A percentile compares a stretch with the other conserved stretches of the same genome.
These are phyloP conservation scores for Fusarium camptoceras DNA, from an alignment of 2,329 filamentous ascomycete genomes.

Conservation along the genomic window DNA sequence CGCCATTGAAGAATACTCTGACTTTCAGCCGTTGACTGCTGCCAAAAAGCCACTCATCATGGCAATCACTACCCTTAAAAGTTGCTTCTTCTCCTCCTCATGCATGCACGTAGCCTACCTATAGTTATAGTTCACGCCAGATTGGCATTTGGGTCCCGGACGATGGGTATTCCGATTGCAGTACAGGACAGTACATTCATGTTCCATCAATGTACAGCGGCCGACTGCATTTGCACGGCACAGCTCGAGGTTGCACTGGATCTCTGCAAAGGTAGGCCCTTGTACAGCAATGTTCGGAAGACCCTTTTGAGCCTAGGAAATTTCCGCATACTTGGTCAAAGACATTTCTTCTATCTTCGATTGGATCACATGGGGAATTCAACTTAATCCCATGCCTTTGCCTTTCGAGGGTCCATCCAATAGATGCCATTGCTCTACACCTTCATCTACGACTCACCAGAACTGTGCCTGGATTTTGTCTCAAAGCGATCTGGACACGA, in stretches of 20 bases:
- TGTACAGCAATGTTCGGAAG: not conserved
- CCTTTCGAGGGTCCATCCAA: constrained; percentile 25
- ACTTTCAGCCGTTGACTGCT: not conserved
- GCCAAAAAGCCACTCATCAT: constrained; percentile 22
- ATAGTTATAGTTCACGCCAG: constrained; percentile 2
- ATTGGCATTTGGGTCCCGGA: constrained; percentile 14
- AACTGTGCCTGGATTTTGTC: constrained; percentile 24
- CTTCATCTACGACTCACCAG: not conserved
- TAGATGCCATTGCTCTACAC: constrained; percentile 15
- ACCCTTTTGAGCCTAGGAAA: constrained; percentile 29
- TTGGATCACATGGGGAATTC: constrained; percentile 31
- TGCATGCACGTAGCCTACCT: not conserved
- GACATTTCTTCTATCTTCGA: constrained; percentile 23
- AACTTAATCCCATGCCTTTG: constrained; percentile 24
- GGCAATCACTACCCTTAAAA: constrained; percentile 1
- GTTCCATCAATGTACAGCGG: constrained; percentile 9
- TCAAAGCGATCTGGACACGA: constrained; percentile 4
- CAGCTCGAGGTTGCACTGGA: constrained; percentile 33
- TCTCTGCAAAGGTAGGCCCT: constrained; percentile 25
- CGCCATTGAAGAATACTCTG: not conserved
- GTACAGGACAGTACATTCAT: not conserved
- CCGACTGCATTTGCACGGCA: constrained; percentile 32
- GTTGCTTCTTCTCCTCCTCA: not conserved
- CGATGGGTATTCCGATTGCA: constrained; percentile 1
- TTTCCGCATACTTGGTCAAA: constrained; percentile 19